Conservation (phyloP, 2,329 filamentous ascomycete genomes). For the Penicillium sp. region DNA sequence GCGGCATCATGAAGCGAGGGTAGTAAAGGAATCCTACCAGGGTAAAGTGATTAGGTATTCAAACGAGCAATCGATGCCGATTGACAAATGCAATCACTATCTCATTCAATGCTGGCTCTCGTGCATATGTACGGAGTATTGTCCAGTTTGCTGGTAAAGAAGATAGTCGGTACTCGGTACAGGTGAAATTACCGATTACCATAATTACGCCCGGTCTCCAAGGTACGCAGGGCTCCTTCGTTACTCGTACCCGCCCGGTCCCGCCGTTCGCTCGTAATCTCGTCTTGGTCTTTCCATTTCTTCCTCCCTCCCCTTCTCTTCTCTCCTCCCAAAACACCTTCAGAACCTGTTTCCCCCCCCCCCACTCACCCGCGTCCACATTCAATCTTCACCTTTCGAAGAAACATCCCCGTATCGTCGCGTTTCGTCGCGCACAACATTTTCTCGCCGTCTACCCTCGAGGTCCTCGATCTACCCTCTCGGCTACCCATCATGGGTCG, state of each 20-base stretch:
- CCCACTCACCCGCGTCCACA: slow-evolving; percentile 11
- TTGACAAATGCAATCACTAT: too few species aligned
- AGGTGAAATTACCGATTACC: slow-evolving; percentile 3
- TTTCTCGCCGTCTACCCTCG: slow-evolving; percentile 1
- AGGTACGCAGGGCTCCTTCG: slow-evolving; percentile 21
- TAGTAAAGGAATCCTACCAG: background rate
- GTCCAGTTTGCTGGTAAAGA: too few species aligned
- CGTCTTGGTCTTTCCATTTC: slow-evolving; percentile 27
- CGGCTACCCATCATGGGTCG: slow-evolving; percentile 47
- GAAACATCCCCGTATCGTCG: slow-evolving; percentile 12
- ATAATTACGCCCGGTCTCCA: slow-evolving; percentile 19
- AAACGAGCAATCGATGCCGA: background rate
- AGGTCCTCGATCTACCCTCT: slow-evolving; percentile 20
- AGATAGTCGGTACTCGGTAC: background rate
- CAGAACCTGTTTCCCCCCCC: slow-evolving; percentile 11
- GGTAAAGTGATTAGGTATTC: background rate
- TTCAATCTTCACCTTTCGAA: background rate
- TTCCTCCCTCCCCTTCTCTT: slow-evolving; percentile 18
- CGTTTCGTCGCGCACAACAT: slow-evolving; percentile 19
- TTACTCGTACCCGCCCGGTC: slow-evolving; percentile 11
- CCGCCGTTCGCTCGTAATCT: slow-evolving; percentile 17
- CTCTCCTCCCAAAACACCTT: slow-evolving; percentile 12
- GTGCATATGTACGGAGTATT: too few species aligned
- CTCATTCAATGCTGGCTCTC: too few species aligned
- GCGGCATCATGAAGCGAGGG: background rate